Conservation (phyloP, 345 rosid species). For the Lepidium didymum region DNA sequence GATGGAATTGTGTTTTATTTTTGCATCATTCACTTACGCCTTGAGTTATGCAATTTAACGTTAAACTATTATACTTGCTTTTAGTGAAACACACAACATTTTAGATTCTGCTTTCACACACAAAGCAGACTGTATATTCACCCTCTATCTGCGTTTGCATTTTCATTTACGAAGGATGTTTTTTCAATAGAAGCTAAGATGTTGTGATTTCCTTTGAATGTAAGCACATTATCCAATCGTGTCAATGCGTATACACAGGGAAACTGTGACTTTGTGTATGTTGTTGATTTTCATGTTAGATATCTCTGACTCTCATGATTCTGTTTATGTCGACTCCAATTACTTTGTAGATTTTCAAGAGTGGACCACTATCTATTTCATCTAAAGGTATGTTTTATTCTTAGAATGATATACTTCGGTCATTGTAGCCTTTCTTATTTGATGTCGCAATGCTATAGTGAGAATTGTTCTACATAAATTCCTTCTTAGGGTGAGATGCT, state of each 20-base stretch:
- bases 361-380: slow-evolving; percentile 73
- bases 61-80: background rate
- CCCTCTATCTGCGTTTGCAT: background rate
- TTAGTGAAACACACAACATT: background rate
- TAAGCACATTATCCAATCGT: background rate
- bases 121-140: background rate
- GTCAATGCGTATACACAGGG: background rate
- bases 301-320: background rate
- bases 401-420: background rate
- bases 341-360: slow-evolving; percentile 68
- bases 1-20: background rate
- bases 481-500: background rate
- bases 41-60: background rate
- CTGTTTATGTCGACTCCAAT: background rate
- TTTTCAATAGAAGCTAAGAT: background rate
- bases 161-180: background rate
- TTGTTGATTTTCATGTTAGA: background rate
- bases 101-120: background rate
- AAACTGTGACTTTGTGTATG: background rate
- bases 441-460: background rate
- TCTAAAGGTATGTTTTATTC: slow-evolving; percentile 56
- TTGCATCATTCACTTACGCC: background rate
- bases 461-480: background rate
- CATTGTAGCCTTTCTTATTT: background rate
- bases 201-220: background rate